Evolutionary conservation across 768 basidiomycete species (phyloP), one percentile per base, ranked within the genome.

Genomic region (Boletus coccyginus): DNA sequence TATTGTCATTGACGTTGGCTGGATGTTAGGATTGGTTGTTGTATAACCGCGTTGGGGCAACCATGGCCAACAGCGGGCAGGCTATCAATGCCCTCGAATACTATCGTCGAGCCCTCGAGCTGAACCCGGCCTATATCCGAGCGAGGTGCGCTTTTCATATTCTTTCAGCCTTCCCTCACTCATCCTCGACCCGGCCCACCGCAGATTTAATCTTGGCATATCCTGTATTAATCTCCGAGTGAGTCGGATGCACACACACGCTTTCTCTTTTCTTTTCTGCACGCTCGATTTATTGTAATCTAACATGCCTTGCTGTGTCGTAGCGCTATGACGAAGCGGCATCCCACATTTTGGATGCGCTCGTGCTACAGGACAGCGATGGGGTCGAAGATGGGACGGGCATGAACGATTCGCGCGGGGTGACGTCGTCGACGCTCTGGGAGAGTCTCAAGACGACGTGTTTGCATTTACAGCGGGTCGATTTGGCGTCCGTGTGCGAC

Each of bases 31-130:
- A 98, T 67, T 96, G 90, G 87, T 75, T 92, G 39, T 73, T 98
- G 55, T 96, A 91, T 73, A 98, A 98, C 66, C 84, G 95, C 16
- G 89, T 96, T 41, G 95, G 95, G 14, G 95, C 95, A 16, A 95
- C 93, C 7, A 85, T 94, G 75, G 95, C 95, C 27, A 98, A 97
- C 71, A 91, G 84, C 64, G 87, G 94, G 24, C 77, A 76, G 52
- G 81, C 93, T 13, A 83, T 81, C 36, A 84, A 92, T 50, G 95
- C 95, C n/a, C 77, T 94, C 3, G 77, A 87, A 56, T 96, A 92
- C 69, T 98, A 98, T 72, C 81, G 85, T 65, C 83, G 80, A 33
- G 95, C 95, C 2, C 78, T 97, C 33, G 88, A 92, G 63, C 77
- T 95, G 54, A 92, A 95, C 66, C 93, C 95, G 7, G 79, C 82